Base-by-base conservation (phyloP, 73 alveolate species). In the Uronychia setigera region DNA sequence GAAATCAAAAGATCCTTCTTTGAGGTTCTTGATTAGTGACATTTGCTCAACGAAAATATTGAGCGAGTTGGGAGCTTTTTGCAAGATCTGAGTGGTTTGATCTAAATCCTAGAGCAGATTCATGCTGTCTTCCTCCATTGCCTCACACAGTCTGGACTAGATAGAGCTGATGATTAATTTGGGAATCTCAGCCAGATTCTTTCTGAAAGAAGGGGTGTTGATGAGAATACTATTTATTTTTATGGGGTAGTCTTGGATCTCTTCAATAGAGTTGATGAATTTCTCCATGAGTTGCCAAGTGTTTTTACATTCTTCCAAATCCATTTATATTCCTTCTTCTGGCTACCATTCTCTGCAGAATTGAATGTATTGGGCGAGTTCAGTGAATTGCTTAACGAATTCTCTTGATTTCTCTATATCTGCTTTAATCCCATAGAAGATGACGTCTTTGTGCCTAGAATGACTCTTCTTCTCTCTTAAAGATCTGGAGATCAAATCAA, bases 131-230 rank as follows among this genome's bases (percentile, higher is more conserved):
- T 76, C 31, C 35, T 87, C 93, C 82, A 80, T 59, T 19, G 87
- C 77, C 14, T 35, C 59, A 0, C 82, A 67, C 28, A 87, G 82
- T 31, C 77, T 80, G 33, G 58, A 76, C 74, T 89, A 34, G 25
- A 90, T 82, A 25, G 95, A 90, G 74, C 77, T 84, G 29, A 90
- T 86, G 25, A 90, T 91, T 31, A 25, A 29, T 46, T 80, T 79
- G 25, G 92, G 92, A 46, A 90, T 59, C 58, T 90, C 95, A n/a
- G 83, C n/a, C 31, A 90, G 81, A 32, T 31, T 19, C 83, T 85
- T 85, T 78, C 78, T 84, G n/a, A 90, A 35, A 25, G 86, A 58
- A 0, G 81, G 74, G 0, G 93, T 90, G 57, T 90, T 91, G 14
- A 90, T 77, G 5, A 84, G 74, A 33, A 90, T 76, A 0, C 84